Conservation (phyloP, 805 yeast species). For the Groenewaldozyma tartarivorans region DNA sequence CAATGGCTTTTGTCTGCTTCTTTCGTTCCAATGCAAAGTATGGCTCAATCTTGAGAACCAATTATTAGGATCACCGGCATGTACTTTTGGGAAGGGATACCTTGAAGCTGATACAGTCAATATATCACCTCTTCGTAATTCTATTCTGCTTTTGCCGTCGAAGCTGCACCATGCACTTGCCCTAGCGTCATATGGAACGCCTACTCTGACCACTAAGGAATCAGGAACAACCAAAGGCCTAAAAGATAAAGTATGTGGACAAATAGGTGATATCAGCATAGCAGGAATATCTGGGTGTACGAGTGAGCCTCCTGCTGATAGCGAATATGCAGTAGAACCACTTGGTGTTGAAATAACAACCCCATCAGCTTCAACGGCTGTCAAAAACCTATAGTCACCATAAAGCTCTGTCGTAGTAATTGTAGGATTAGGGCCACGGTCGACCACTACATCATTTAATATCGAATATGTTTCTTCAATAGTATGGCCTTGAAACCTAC, state of each 20-base stretch:
- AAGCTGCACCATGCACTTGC: conserved; percentile 96
- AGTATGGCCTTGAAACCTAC: conserved; percentile 23
- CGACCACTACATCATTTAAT: conserved; percentile 44
- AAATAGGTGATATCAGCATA: conserved; percentile 83
- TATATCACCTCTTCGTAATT: conserved; percentile 72
- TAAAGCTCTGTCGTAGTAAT: conserved; percentile 43
- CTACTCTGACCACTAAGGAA: conserved; percentile 68
- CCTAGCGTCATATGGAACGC: conserved; percentile 71
- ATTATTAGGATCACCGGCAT: conserved; percentile 53
- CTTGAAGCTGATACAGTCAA: conserved; percentile 78
- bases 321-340: conserved; percentile 79
- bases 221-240: conserved; percentile 87
- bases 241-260: conserved; percentile 88
- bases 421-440: conserved; percentile 43
- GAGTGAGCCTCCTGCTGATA: conserved; percentile 88
- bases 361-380: conserved; percentile 62
- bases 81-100: conserved; percentile 90
- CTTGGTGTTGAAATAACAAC: conserved; percentile 57
- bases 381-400: conserved; percentile 40
- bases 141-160: conserved; percentile 85
- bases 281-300: conserved; percentile 91
- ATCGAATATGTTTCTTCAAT: conserved; percentile 30
- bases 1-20: conserved; percentile 81
- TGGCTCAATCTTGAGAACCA: conserved; percentile 79
- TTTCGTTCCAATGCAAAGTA: conserved; percentile 86